A percentile compares a stretch with the other conserved stretches of the same genome.
Evolutionary conservation across 2,329 filamentous ascomycete species (phyloP).

Genomic region (Fusarium aywerte): DNA sequence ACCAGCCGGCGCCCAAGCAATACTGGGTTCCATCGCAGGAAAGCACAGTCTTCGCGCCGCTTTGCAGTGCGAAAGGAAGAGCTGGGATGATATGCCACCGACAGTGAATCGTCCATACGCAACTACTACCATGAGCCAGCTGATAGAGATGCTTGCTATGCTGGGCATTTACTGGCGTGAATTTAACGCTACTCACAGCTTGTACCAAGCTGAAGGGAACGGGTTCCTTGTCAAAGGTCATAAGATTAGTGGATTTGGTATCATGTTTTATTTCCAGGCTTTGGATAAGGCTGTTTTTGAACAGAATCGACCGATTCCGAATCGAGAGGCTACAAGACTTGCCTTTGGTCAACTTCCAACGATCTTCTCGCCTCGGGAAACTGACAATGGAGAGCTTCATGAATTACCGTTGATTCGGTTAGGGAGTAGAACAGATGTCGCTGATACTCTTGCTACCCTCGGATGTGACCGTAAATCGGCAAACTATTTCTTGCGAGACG

Average conservation of each 20-base stretch:
- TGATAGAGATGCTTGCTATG: constrained; percentile 27
- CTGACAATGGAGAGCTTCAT: fast-evolving
- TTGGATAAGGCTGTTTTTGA: constrained; percentile 19
- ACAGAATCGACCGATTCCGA: constrained; percentile 3
- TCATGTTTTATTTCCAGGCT: constrained; percentile 17
- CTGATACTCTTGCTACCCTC: background rate
- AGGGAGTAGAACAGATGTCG: background rate
- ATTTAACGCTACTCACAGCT: constrained; percentile 6
- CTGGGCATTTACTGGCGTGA: constrained; percentile 21
- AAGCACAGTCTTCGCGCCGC: constrained; percentile 11
- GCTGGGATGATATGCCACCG: constrained; percentile 24
- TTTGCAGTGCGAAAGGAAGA: constrained; percentile 14
- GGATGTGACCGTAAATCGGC: constrained; percentile 15
- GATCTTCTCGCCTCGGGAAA: background rate
- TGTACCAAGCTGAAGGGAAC: constrained; percentile 21
- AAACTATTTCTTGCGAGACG: constrained; percentile 15
- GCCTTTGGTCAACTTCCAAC: constrained; percentile 18
- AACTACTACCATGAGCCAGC: constrained; percentile 16
- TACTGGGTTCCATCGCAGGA: constrained; percentile 9
- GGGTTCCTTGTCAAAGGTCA: constrained; percentile 14
- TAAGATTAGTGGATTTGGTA: constrained; percentile 16
- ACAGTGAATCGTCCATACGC: constrained; percentile 18
- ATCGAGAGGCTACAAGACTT: background rate
- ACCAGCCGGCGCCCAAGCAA: constrained; percentile 5
- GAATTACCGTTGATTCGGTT: background rate